Evolutionary conservation across 1,284 basidiomycete species (phyloP).

Genomic region (Inonotus obliquus): DNA sequence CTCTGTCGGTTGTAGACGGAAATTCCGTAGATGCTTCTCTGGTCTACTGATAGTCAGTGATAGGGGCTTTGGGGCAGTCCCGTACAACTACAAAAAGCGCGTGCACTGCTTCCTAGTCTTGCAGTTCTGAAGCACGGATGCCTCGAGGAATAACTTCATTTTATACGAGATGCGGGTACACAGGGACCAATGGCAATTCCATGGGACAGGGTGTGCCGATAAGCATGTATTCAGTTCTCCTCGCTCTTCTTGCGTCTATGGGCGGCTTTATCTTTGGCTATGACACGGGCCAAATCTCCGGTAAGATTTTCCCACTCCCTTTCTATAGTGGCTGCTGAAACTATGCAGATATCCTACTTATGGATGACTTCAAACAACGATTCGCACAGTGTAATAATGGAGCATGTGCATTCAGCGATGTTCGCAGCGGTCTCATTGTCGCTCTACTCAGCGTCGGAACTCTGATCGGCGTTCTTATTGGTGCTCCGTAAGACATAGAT

Average conservation of each 20-base stretch:
- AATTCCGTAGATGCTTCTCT: not conserved
- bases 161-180: not conserved
- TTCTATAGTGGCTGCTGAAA: not conserved
- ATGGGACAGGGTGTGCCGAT: slow-evolving; percentile 36
- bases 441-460: slow-evolving; percentile 64
- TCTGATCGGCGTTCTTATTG: slow-evolving; percentile 52
- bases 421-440: slow-evolving; percentile 64
- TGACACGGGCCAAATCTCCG: slow-evolving; percentile 18
- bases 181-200: not conserved
- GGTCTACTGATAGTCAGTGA: not conserved
- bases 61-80: not conserved
- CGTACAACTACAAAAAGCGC: not conserved
- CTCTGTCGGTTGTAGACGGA: not conserved
- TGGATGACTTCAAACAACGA: slow-evolving; percentile 65
- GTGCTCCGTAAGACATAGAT: slow-evolving; percentile 46
- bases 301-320: slow-evolving; percentile 17
- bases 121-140: not conserved
- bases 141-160: not conserved
- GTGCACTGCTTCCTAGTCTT: not conserved
- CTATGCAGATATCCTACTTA: slow-evolving; percentile 56
- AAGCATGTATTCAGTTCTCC: slow-evolving; percentile 56
- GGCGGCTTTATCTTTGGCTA: slow-evolving; percentile 74
- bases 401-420: slow-evolving; percentile 47
- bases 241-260: slow-evolving; percentile 70
- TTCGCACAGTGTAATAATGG: slow-evolving; percentile 52